A percentile compares a stretch with the other conserved stretches of the same genome.
phyloP scores from a whole-genome alignment of 345 rosid species.

The Boechera retrofracta region DNA sequence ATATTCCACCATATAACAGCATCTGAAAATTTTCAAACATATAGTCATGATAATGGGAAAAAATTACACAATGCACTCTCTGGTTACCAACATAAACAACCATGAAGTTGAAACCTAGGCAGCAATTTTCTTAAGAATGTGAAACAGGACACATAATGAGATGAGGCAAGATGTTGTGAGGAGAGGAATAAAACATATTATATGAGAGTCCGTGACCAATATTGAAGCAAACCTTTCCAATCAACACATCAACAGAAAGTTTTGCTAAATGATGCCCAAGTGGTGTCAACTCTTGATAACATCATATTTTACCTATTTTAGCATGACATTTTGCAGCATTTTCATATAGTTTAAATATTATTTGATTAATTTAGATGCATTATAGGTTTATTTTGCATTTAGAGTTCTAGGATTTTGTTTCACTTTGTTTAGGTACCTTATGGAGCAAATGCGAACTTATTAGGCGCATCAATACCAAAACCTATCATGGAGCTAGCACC shows the following conservation, averaged over 20 bases:
- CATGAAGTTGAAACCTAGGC: background rate
- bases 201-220: background rate
- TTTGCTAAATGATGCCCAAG: slow-evolving; percentile 93
- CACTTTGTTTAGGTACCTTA: no score
- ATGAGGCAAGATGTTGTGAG: slow-evolving; percentile 25
- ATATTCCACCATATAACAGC: slow-evolving; percentile 90
- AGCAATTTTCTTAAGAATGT: background rate
- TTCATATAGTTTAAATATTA: no score
- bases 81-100: background rate
- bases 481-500: no score
- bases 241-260: slow-evolving; percentile 88
- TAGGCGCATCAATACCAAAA: no score
- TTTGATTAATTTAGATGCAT: no score
- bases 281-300: slow-evolving; percentile 59
- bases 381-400: no score
- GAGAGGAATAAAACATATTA: slow-evolving; percentile 8
- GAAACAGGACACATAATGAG: background rate
- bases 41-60: slow-evolving; percentile 18
- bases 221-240: slow-evolving; percentile 73
- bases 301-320: no score
- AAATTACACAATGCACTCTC: slow-evolving; percentile 15
- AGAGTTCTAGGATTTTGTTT: no score
- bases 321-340: no score
- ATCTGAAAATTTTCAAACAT: slow-evolving; percentile 59
- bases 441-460: no score